Base-by-base conservation (phyloP, 495 filamentous ascomycete genomes). In the Cercophora samala region DNA sequence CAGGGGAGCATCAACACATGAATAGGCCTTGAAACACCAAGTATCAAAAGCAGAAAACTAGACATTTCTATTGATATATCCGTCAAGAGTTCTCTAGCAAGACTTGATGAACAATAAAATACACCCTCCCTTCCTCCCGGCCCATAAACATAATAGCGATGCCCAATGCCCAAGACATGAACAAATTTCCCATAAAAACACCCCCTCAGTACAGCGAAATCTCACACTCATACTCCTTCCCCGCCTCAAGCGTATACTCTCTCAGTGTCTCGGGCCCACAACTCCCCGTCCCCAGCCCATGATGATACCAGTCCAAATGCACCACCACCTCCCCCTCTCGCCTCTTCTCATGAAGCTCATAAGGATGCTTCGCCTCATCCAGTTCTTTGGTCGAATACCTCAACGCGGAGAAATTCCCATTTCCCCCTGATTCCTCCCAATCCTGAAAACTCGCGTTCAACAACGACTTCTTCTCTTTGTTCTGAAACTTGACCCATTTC, bases 291-390 rank as follows among this genome's bases (percentile, higher is more conserved):
- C 84, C 84, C 15, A 87, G 63, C 0, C 84, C 84, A 64, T 86
- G 83, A 68, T 86, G 84, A 59, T 76, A 77, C 77, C 83, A 86
- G 76, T 91, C 89, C 21, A 91, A 68, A 64, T 87, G 80, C 21
- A 92, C 77, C 21, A 92, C 77, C 51, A 87, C 74, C 55, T 85
- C 78, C 59, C 83, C 83, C 4, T 86, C 73, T 55, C 78, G 71
- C 66, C 78, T 81, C 29, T 65, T 75, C 62, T 70, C 71, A 13
- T 70, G 25, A 66, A 92, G 71, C 74, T 92, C 88, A 67, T 84
- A 81, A 19, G 86, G 86, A 72, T 91, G 89, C 63, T 73, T 77
- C 5, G 81, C 80, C 60, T 79, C 76, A 21, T 90, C 88, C 24
- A 91, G 63, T 60, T 86, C 83, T 58, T 70, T 55, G 17, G 82